Evolutionary conservation across 106 monocot genomes (phyloP), one percentile per base, ranked within the genome.

Genomic region (Ottelia alismoides): DNA sequence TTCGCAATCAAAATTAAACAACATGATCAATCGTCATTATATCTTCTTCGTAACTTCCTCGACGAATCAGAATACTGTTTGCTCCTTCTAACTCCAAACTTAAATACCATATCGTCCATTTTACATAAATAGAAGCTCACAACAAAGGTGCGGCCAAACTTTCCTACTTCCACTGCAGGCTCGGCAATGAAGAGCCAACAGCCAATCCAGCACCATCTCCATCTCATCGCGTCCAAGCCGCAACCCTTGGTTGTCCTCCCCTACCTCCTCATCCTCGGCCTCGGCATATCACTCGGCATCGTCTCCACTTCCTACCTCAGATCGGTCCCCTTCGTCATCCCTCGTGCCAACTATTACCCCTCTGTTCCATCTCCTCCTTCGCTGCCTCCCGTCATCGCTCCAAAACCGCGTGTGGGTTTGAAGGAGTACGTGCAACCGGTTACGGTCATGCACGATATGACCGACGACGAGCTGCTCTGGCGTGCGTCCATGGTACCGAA

Each of bases 391-490:
- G 44, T 10, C 29, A 20, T 2, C 31, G 18, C 0, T 19, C 27
- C 1, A 11, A 22, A 1, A 31, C 25, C 17, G 18, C 43, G 59
- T 6, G 51, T 40, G 4, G 62, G 55, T 0, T 28, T 67, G 16
- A 53, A 62, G 20, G 64, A 28, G 1, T 72, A 26, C 20, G 18
- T 66, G 3, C 46, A 69, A 11, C 75, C 75, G 14, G 24, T 17
- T 1, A 20, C 46, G 0, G 25, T 51, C 2, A 57, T 62, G 64
- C 70, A 76, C 49, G 35, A 56, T 35, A 75, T 91, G 72, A 70
- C 26, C 4, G 90, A 91, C 47, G 77, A 72, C 31, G 77, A 84
- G 55, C 24, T 91, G n/a, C n/a, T n/a, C n/a, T n/a, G n/a, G n/a
- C n/a, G n/a, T n/a, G n/a, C n/a, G n/a, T n/a, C n/a, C n/a, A 65